Base-by-base conservation (phyloP, 768 basidiomycete genomes). In the Rhodotorula babjevae region DNA sequence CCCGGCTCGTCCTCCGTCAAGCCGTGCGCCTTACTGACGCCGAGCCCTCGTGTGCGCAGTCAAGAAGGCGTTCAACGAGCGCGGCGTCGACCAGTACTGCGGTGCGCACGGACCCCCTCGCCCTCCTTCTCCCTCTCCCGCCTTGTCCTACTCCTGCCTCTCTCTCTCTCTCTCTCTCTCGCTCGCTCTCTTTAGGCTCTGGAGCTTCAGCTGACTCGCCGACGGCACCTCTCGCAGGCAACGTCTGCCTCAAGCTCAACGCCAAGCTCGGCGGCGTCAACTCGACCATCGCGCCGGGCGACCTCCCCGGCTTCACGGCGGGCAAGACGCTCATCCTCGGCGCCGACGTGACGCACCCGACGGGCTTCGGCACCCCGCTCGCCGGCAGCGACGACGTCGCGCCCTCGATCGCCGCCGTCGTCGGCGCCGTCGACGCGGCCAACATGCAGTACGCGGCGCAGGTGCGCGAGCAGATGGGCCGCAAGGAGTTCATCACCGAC, bases 61-160 rank as follows among this genome's bases (percentile, higher is more conserved):
- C n/a, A 74, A 63, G 44, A 74, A 74, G 53, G 36, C 65, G 31
- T 18, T 52, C 33, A 57, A 69, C 61, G 58, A 33, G 27, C 52
- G 49, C n/a, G 71, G 72, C 23, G 59, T 72, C 31, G 71, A 67
- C 29, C 74, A 76, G 63, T 76, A 72, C 74, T 66, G 64, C 29
- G 71, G 70, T 3, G 68, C 15, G 47, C 42, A 5, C 29, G n/a
- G n/a, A n/a, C n/a, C n/a, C 1, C 49, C 42, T 23, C 3, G n/a
- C 40, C 21, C 27, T 36, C 36, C 46, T 6, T 11, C 27, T 2
- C 14, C 2, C 44, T 25, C 19, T 33, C 19, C 15, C n/a, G n/a
- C n/a, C n/a, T n/a, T n/a, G n/a, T n/a, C n/a, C n/a, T n/a, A n/a
- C n/a, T n/a, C 31, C 56, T 21, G 31, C 10, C 10, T 44, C 14